A percentile compares a stretch with the other conserved stretches of the same genome.
Conservation (phyloP, 345 rosid genomes). For the Salix caprea region DNA sequence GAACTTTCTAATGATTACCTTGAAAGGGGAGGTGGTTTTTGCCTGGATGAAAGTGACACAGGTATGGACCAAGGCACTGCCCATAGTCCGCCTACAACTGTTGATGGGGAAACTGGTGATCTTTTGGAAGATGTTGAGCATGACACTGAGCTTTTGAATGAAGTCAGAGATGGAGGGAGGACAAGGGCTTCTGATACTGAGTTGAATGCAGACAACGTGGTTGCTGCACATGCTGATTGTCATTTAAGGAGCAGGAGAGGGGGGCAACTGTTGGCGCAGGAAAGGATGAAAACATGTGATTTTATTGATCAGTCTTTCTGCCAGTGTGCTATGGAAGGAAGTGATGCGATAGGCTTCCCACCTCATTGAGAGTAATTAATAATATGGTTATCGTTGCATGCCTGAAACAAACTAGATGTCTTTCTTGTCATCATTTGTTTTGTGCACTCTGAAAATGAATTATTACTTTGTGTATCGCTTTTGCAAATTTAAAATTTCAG, state of each 20-base stretch:
- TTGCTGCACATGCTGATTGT: constrained; percentile 16
- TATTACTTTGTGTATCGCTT: too few species aligned
- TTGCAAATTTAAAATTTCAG: too few species aligned
- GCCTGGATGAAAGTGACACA: constrained; percentile 46
- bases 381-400: not conserved
- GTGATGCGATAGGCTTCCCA: too few species aligned
- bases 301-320: too few species aligned
- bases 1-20: too few species aligned
- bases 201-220: constrained; percentile 5
- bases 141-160: constrained; percentile 9
- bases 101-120: constrained; percentile 1
- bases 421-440: not conserved
- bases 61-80: constrained; percentile 23
- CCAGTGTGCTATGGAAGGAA: too few species aligned
- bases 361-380: too few species aligned
- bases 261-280: constrained; percentile 11
- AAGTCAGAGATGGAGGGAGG: constrained; percentile 4
- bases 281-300: not conserved
- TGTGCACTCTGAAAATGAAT: not conserved
- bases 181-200: not conserved
- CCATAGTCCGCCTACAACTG: not conserved
- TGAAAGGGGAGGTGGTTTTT: too few species aligned
- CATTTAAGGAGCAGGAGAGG: constrained; percentile 12
- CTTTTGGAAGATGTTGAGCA: constrained; percentile 9
- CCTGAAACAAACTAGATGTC: not conserved